phyloP scores from a whole-genome alignment of 106 monocot genomes.

The Dioscorea dumetorum region DNA sequence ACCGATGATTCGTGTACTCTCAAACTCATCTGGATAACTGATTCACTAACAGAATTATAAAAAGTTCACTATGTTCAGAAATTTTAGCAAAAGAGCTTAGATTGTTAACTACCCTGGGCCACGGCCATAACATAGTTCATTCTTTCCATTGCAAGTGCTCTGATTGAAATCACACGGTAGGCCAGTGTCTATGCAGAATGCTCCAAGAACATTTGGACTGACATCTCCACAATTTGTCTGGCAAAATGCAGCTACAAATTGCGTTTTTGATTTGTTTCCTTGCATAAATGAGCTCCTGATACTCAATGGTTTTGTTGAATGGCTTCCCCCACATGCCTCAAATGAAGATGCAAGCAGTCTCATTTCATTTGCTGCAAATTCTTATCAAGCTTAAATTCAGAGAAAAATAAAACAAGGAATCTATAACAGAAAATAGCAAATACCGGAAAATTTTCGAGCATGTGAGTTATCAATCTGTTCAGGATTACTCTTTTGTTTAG shows the following conservation, averaged over 20 bases:
- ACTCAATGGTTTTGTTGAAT: constrained; percentile 31
- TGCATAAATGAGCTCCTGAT: constrained; percentile 31
- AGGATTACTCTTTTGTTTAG: constrained; percentile 33
- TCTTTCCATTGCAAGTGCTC: constrained; percentile 89
- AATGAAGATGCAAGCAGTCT: constrained; percentile 57
- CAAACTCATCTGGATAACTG: constrained; percentile 93
- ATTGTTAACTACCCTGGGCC: constrained; percentile 63
- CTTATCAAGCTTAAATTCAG: too few relatives aligned
- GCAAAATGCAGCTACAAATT: constrained; percentile 87
- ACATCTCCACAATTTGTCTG: constrained; percentile 96
- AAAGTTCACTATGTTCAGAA: background rate
- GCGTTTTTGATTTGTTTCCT: constrained; percentile 40
- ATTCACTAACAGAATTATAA: constrained; percentile 2
- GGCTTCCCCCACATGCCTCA: constrained; percentile 65
- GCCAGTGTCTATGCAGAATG: constrained; percentile 87
- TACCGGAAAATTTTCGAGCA: background rate
- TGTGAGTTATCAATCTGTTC: constrained; percentile 10
- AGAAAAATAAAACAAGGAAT: too few relatives aligned
- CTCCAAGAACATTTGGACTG: constrained; percentile 84
- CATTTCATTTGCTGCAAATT: constrained; percentile 39
- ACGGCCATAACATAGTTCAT: constrained; percentile 87
- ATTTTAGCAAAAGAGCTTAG: background rate
- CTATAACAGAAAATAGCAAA: too few relatives aligned
- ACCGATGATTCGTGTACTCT: constrained; percentile 85
- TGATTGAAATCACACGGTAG: constrained; percentile 91